phyloP scores from a whole-genome alignment of 192 early-diverging fungal genomes.

The Backusella circina region DNA sequence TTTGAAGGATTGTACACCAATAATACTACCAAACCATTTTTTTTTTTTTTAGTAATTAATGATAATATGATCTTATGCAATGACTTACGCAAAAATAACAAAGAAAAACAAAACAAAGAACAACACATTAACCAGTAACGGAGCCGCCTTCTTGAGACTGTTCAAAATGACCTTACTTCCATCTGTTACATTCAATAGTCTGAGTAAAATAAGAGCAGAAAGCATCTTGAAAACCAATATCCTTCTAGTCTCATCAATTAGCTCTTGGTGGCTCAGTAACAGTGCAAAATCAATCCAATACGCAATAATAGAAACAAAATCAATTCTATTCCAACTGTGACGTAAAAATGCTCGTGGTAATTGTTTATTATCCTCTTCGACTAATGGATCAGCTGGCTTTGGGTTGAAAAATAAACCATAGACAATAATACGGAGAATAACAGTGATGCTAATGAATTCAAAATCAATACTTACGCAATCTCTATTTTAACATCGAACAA shows the following conservation, averaged over 20 bases:
- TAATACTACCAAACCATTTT: conserved; percentile 36
- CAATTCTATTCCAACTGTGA: conserved; percentile 61
- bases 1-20: conserved; percentile 59
- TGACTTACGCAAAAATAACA: conserved; percentile 48
- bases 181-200: conserved; percentile 51
- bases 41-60: background rate
- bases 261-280: conserved; percentile 26
- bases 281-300: conserved; percentile 56
- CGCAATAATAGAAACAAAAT: conserved; percentile 47
- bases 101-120: conserved; percentile 62
- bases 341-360: conserved; percentile 47
- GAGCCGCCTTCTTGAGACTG: conserved; percentile 54
- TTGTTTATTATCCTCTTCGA: conserved; percentile 5
- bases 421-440: conserved; percentile 19
- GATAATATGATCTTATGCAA: background rate
- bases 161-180: conserved; percentile 53
- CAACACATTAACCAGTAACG: conserved; percentile 48
- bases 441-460: background rate
- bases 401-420: conserved; percentile 29
- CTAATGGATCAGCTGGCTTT: background rate
- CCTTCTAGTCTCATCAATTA: conserved; percentile 28
- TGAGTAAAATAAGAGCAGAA: conserved; percentile 44
- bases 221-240: conserved; percentile 52
- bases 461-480: background rate
- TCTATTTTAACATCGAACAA: background rate